phyloP scores from a whole-genome alignment of 2,329 filamentous ascomycete species.

The Colletotrichum sp. region DNA sequence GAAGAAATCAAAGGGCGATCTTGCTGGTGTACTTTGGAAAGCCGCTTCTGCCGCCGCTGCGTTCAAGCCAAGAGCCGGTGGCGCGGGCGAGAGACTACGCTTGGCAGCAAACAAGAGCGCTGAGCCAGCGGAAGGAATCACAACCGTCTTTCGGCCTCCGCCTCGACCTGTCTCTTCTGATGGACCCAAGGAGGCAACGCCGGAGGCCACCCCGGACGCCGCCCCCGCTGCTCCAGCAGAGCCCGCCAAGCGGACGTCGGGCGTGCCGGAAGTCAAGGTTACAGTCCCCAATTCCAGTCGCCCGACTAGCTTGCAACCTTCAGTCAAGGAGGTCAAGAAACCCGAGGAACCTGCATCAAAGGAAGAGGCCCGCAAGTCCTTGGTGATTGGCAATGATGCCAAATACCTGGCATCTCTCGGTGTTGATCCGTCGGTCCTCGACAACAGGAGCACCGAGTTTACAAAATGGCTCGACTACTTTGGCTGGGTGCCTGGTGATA shows the following conservation, averaged over 20 bases:
- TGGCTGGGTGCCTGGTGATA: slow-evolving; percentile 81
- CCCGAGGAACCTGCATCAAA: slow-evolving; percentile 33
- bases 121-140: slow-evolving; percentile 71
- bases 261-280: slow-evolving; percentile 64
- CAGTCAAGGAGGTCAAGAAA: slow-evolving; percentile 36
- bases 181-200: slow-evolving; percentile 37
- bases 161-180: slow-evolving; percentile 46
- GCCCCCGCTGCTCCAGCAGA: slow-evolving; percentile 31
- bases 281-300: slow-evolving; percentile 52
- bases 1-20: slow-evolving; percentile 73
- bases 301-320: slow-evolving; percentile 42
- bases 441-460: slow-evolving; percentile 79
- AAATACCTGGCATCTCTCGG: slow-evolving; percentile 81
- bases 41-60: slow-evolving; percentile 69
- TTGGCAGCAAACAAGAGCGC: slow-evolving; percentile 60
- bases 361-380: slow-evolving; percentile 63
- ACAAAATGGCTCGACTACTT: slow-evolving; percentile 84
- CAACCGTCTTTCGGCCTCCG: slow-evolving; percentile 83
- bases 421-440: slow-evolving; percentile 77
- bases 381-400: slow-evolving; percentile 74
- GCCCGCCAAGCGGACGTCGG: slow-evolving; percentile 36
- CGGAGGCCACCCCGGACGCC: slow-evolving; percentile 18
- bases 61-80: slow-evolving; percentile 89
- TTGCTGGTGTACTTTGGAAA: slow-evolving; percentile 80
- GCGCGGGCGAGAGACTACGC: slow-evolving; percentile 80